Conservation (phyloP, 192 early-diverging fungal genomes). For the Coemansia asiatica region DNA sequence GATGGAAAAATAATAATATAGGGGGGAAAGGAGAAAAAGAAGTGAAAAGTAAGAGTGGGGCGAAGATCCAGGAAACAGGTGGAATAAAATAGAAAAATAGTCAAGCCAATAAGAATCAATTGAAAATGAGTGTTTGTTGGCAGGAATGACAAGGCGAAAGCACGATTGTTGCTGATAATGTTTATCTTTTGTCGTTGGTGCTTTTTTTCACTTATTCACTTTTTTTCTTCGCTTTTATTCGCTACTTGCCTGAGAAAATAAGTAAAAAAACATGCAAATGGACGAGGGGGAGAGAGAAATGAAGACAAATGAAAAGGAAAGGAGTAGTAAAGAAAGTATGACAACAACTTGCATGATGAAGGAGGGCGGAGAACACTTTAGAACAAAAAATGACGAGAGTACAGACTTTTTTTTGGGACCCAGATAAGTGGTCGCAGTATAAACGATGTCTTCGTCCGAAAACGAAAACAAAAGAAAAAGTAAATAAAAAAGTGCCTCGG, state of each 20-base stretch:
- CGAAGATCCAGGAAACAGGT: neutral
- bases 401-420: neutral
- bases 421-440: slow-evolving; percentile 3
- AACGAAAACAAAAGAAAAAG: neutral
- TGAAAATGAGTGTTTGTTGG: neutral
- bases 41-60: neutral
- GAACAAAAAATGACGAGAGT: neutral
- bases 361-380: neutral
- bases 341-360: slow-evolving; percentile 10
- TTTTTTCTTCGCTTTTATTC: neutral
- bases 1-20: neutral
- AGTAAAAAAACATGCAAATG: too few relatives aligned
- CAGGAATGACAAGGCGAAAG: too few relatives aligned
- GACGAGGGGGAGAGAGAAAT: too few relatives aligned
- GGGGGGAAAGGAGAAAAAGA: neutral
- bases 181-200: too few relatives aligned
- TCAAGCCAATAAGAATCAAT: neutral
- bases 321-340: neutral
- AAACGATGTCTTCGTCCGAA: neutral
- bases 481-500: neutral
- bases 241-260: neutral
- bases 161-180: too few relatives aligned
- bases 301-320: neutral
- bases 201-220: neutral
- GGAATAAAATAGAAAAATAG: neutral